Conservation (phyloP, 495 filamentous ascomycete species). For the Barbatosphaeria neglecta region DNA sequence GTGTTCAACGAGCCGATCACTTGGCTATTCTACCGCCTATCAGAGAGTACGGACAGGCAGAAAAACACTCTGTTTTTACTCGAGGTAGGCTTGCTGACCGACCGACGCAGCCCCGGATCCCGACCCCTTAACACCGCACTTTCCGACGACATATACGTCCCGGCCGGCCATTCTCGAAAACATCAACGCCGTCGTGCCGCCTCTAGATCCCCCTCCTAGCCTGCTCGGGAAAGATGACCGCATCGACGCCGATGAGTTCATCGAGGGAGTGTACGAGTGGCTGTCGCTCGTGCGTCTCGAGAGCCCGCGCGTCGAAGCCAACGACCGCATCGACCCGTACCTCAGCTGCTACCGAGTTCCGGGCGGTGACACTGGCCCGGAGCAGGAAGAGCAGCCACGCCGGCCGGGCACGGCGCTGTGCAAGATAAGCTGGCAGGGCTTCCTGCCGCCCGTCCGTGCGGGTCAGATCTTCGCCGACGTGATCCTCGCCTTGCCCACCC, state of each 20-base stretch:
- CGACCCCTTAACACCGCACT: conserved; percentile 41
- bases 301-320: conserved; percentile 55
- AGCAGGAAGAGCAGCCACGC: conserved; percentile 5
- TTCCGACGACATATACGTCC: conserved; percentile 36
- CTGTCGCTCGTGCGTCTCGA: conserved; percentile 58
- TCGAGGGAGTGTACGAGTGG: conserved; percentile 70
- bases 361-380: conserved; percentile 22
- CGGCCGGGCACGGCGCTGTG: conserved; percentile 20
- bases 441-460: conserved; percentile 35
- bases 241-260: conserved; percentile 46
- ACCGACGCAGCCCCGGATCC: conserved; percentile 22
- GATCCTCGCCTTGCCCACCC: conserved; percentile 24
- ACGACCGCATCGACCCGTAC: conserved; percentile 69
- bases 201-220: conserved; percentile 29
- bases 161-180: conserved; percentile 17
- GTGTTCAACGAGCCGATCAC: conserved; percentile 57
- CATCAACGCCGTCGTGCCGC: conserved; percentile 34
- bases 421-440: conserved; percentile 43
- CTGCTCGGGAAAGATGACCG: conserved; percentile 19
- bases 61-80: neutral
- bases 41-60: conserved; percentile 19
- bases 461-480: conserved; percentile 26
- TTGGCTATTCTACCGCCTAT: conserved; percentile 73
- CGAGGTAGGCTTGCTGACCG: conserved; percentile 2
- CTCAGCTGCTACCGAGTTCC: conserved; percentile 71